Evolutionary conservation across 352 stramenopile species (phyloP).

Genomic region (Globisporangium paddicum): DNA sequence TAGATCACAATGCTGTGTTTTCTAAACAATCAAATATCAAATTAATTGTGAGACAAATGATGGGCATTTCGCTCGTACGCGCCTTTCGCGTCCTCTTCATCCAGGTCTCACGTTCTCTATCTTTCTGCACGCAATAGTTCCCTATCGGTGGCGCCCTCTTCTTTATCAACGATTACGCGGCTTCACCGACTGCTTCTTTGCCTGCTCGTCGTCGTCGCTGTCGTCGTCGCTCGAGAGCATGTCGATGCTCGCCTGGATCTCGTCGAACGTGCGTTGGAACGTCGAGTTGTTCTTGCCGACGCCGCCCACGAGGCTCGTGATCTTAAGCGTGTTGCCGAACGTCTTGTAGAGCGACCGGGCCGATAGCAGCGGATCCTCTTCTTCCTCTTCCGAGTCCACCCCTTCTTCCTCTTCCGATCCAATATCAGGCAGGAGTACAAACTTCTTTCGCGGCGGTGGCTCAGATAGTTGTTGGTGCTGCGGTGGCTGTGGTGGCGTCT

Average conservation of each 20-base stretch:
- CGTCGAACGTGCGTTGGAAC: conserved; percentile 51
- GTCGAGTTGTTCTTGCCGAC: conserved; percentile 23
- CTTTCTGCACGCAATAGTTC: too few relatives aligned
- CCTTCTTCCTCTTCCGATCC: not conserved
- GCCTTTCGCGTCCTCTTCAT: not conserved
- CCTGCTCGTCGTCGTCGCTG: conserved; percentile 17
- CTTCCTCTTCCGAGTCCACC: conserved; percentile 18
- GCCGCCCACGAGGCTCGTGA: conserved; percentile 36
- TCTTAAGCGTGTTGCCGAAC: conserved; percentile 44
- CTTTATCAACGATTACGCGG: not conserved
- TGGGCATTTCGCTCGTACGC: not conserved
- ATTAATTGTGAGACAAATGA: not conserved
- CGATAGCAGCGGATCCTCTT: conserved; percentile 35
- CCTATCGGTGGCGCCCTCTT: too few relatives aligned
- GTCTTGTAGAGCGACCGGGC: conserved; percentile 34
- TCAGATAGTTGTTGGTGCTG: too few relatives aligned
- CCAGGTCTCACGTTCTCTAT: not conserved
- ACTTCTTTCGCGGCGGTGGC: not conserved
- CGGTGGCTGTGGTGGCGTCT: too few relatives aligned
- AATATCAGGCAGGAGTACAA: not conserved
- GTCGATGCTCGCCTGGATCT: conserved; percentile 60
- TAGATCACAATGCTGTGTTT: conserved; percentile 9
- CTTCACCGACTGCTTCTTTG: not conserved
- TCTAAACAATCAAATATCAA: not conserved
- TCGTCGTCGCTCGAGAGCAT: conserved; percentile 51